Percentiles rank a stretch among this genome's conserved stretches.
Conservation (phyloP, 306 rosid species). For the Casuarina equisetifolia region DNA sequence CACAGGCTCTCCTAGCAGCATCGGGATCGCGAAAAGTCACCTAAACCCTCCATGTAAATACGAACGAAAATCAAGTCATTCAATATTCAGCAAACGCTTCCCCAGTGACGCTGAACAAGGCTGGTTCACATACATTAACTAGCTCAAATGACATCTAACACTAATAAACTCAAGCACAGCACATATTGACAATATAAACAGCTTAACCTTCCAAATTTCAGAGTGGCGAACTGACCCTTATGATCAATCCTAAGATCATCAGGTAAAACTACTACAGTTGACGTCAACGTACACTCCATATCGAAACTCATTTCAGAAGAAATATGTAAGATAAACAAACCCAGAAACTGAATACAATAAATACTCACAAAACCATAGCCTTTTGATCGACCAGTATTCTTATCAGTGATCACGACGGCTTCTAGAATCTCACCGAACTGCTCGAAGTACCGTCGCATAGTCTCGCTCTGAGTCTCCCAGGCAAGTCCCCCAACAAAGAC, state of each 20-base stretch:
- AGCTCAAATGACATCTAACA: neutral
- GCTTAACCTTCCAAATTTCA: neutral
- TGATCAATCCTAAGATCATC: constrained; percentile 5
- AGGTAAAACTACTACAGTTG: neutral
- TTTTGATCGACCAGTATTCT: constrained; percentile 93
- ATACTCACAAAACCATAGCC: constrained; percentile 98
- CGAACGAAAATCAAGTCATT: constrained; percentile 68
- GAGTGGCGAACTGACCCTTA: constrained; percentile 1
- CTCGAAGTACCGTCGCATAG: constrained; percentile 81
- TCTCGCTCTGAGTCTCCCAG: constrained; percentile 95
- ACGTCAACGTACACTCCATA: neutral
- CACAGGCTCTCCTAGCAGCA: constrained; percentile 93
- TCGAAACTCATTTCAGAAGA: neutral
- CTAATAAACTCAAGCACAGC: neutral
- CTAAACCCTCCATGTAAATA: constrained; percentile 90
- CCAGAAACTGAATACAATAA: constrained; percentile 29
- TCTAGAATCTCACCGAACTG: constrained; percentile 91
- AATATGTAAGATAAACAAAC: neutral
- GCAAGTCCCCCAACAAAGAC: constrained; percentile 97
- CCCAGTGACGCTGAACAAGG: neutral
- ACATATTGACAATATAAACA: neutral
- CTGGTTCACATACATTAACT: neutral
- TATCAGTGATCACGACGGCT: constrained; percentile 91
- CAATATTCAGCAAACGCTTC: constrained; percentile 22
- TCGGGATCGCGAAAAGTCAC: constrained; percentile 97